Evolutionary conservation across 2,329 filamentous ascomycete species (phyloP), one percentile per base, ranked within the genome.

Genomic region (Beauveria medogensis): DNA sequence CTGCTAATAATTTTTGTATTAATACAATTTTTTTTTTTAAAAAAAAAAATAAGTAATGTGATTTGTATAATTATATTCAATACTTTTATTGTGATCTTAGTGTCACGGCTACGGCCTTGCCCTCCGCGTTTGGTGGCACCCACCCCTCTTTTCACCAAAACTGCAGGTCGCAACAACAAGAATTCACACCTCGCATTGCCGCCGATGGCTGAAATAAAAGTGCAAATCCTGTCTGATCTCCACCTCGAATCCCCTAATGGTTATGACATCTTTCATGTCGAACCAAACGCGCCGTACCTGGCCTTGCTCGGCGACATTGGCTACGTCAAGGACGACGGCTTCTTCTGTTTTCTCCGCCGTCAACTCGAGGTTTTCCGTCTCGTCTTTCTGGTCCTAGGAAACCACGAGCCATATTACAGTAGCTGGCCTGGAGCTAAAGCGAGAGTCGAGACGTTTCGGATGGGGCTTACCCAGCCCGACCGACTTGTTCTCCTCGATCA

Each of bases 281-380:
- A 67, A 1, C 72, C 73, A 5, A 70, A 68, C 52, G 73, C 76
- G 7, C 73, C 76, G 7, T 73, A 77, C 60, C 71, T 82, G 2
- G 78, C 77, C 4, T 74, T 82, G 2, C 71, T 81, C 2, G 79
- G 79, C 16, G 79, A 81, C 63, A 75, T 81, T 55, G 78, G 78
- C 34, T 71, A 76, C 55, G 69, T 75, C 46, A 46, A 47, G 43
- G 74, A 80, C 62, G 67, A 73, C 26, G 69, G 68, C 4, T 73
- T 76, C 60, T 74, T 77, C 57, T 22, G 60, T 5, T 81, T 80
- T 63, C 68, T 80, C 9, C 67, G 69, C 44, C 55, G 62, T 10
- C 78, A 80, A 62, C 72, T 80, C 3, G 57, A 50, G 1, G 69
- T 72, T 8, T 80, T 78, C 64, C 60, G 72, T 51, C 65, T 69